Evolutionary conservation across 2,329 filamentous ascomycete genomes (phyloP), one percentile per base, ranked within the genome.

Genomic region (Paraphaeosphaeria minitans): DNA sequence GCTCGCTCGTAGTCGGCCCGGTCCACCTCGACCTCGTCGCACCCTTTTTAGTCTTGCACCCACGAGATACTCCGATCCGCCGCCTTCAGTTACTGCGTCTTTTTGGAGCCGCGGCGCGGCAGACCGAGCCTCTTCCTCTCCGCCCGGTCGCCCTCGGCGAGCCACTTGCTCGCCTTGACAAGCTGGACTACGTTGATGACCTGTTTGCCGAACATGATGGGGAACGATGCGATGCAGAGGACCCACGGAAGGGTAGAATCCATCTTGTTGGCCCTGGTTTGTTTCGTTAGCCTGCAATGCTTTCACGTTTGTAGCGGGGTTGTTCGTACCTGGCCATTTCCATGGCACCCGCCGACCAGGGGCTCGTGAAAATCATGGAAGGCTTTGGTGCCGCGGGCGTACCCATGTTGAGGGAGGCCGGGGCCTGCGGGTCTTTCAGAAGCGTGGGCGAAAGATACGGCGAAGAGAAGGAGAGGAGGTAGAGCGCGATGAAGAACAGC

Each of bases 401-500:
- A 59, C 89, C 89, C 8, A 87, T 85, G 69, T 89, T 78, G 21
- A 80, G 68, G 22, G 72, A 69, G 16, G 75, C 69, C 2, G 87
- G 84, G 42, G 87, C 82, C 13, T 86, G 82, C 69, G 87, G 81
- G 62, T 89, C 71, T 60, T 81, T 79, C 57, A 89, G 87, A 53
- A 98, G 89, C 58, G 92, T 92, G 1, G 95, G 94, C 1, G 92
- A 95, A 56, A 98, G 87, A 39, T 88, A 86, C 1, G 94, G 94
- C 57, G 92, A 96, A 58, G 91, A 96, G 84, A 99, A 99, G 70
- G 93, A 97, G 59, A 99, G 89, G 55, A 99, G 90, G 81, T 99
- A 99, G 62, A 99, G 87, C 31, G 92, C 93, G 75, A 99, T 97
- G 84, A 99, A 99, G 85, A 97, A 99, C 65, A 93, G 81, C 80